Evolutionary conservation across 768 basidiomycete species (phyloP).

Genomic region (Podaxis pistillaris): DNA sequence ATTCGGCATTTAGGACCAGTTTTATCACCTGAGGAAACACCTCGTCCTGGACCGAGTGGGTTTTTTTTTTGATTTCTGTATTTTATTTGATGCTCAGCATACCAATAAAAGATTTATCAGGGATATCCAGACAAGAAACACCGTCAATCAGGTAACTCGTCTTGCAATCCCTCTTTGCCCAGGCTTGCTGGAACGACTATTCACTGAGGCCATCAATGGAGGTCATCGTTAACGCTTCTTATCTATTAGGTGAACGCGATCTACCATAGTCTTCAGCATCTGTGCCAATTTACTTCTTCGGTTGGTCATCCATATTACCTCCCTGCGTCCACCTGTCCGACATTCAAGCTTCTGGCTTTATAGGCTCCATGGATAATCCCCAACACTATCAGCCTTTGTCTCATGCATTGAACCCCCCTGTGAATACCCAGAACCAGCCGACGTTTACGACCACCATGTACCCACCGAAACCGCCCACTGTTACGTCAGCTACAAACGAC

Average conservation of each 20-base stretch:
- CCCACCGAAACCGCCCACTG: not conserved
- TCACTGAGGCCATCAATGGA: conserved; percentile 2
- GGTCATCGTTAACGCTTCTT: conserved; percentile 10
- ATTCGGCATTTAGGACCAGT: not conserved
- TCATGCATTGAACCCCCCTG: conserved; percentile 69
- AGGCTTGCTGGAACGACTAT: not conserved
- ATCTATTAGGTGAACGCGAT: conserved; percentile 6
- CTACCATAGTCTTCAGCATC: not conserved
- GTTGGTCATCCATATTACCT: not conserved
- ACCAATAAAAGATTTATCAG: conserved; percentile 35
- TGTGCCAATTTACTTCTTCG: conserved; percentile 2
- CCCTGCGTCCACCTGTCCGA: not conserved
- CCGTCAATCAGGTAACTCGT: conserved; percentile 24
- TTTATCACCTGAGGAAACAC: not conserved
- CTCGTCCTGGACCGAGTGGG: conserved; percentile 2
- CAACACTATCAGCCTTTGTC: conserved; percentile 82
- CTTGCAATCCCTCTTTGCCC: not conserved
- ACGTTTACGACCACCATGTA: conserved; percentile 11
- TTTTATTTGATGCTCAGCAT: conserved; percentile 30
- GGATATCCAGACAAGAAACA: conserved; percentile 21
- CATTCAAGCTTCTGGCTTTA: conserved; percentile 7
- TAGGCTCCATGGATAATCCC: conserved; percentile 56
- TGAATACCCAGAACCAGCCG: conserved; percentile 24
- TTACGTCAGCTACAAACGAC: conserved; percentile 24
- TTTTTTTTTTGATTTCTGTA: conserved; percentile 21